Conservation (phyloP, 164 flowering plant species). For the Macadamia integrifolia region DNA sequence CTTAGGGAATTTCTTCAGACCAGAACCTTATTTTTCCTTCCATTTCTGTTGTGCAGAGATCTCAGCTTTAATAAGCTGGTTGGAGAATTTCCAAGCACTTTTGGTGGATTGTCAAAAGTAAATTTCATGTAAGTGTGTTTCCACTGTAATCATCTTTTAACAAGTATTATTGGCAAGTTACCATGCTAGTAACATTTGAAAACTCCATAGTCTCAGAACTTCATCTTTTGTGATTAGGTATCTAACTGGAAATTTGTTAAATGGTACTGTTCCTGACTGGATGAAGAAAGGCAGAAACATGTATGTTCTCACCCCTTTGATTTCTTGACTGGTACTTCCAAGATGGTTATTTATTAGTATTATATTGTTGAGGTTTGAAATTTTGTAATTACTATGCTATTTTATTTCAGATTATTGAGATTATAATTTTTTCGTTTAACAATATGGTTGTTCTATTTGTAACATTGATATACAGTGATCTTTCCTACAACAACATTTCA, state of each 20-base stretch:
- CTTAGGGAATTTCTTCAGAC: background rate
- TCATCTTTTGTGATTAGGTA: conserved; percentile 35
- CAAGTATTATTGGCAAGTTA: background rate
- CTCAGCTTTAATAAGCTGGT: conserved; percentile 59
- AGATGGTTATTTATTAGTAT: background rate
- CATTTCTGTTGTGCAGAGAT: conserved; percentile 39
- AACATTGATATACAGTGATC: background rate
- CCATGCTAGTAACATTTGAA: background rate
- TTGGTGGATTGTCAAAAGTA: conserved; percentile 11
- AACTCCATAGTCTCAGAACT: background rate
- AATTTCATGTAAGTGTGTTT: conserved; percentile 28
- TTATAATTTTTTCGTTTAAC: no score
- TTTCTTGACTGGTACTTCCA: background rate
- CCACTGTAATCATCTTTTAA: background rate
- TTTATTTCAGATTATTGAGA: no score
- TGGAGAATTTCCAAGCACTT: conserved; percentile 43
- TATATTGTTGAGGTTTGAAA: no score
- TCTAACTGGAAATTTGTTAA: conserved; percentile 53
- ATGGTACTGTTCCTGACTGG: conserved; percentile 51
- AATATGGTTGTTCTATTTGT: no score
- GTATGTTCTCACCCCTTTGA: conserved; percentile 29
- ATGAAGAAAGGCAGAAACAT: conserved; percentile 42
- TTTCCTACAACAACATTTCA: background rate
- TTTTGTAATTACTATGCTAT: no score
- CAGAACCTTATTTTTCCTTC: background rate